These are phyloP conservation scores for Acer yangbiense DNA, from an alignment of 345 rosid genomes.

Conservation along the genomic window DNA sequence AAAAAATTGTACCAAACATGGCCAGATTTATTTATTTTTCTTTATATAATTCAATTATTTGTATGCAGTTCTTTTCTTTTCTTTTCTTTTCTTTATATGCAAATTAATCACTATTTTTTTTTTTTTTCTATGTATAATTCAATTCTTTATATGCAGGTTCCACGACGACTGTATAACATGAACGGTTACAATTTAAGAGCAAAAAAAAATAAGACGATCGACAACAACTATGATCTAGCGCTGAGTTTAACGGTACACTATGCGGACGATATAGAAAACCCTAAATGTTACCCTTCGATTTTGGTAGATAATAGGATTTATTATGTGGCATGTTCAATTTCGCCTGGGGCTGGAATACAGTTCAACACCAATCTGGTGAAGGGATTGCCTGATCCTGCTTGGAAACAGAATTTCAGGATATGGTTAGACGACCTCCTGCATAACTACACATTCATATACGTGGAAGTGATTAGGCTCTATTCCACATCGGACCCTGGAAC, in stretches of 20 bases:
- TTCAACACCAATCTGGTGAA: neutral
- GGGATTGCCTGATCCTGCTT: conserved; percentile 4
- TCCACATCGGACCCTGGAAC: conserved; percentile 17
- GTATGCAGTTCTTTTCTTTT: no score
- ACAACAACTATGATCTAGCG: neutral
- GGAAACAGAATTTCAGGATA: conserved; percentile 7
- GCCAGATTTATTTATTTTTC: no score
- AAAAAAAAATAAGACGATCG: neutral
- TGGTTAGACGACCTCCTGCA: neutral
- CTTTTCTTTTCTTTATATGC: no score
- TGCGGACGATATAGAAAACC: conserved; percentile 20
- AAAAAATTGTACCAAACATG: no score
- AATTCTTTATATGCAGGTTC: no score
- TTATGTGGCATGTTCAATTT: conserved; percentile 6
- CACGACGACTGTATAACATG: no score
- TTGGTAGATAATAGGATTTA: neutral
- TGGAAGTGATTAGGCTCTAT: conserved; percentile 11
- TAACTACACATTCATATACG: neutral
- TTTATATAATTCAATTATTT: no score
- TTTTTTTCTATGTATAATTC: no score
- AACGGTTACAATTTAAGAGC: no score
- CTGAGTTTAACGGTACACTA: neutral
- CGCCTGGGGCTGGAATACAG: conserved; percentile 8
- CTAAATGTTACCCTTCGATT: neutral
- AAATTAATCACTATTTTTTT: no score